Evolutionary conservation across 2,329 filamentous ascomycete species (phyloP), one percentile per base, ranked within the genome.

Genomic region (Fusarium tanahbumbuense): DNA sequence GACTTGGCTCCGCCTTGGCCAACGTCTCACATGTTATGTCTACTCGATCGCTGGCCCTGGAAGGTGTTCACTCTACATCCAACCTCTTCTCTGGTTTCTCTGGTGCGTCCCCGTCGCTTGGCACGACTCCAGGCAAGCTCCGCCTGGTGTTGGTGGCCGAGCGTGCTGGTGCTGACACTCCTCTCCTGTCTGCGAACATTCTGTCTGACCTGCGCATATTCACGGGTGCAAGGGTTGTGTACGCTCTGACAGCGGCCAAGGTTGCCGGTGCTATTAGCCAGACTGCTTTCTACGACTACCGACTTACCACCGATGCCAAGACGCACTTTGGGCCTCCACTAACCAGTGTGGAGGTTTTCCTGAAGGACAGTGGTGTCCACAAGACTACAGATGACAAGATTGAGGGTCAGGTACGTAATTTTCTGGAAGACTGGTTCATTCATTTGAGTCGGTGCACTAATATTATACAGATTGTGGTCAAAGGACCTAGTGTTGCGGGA

Each of bases 261-360:
- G 92, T 98, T n/a, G 95, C 94, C 4, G 96, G 96, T 40, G 91
- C 94, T 1, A 88, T 97, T n/a, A 85, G 91, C 2, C 95, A 98
- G 81, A 97, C 93, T 10, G 90, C 93, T 66, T 86, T 94, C 41
- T 97, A 93, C 76, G 95, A 98, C 78, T 98, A 98, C 79, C 85
- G 95, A 71, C 85, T 86, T 67, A 82, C 80, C 40, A 79, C 78
- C 42, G 77, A 79, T 45, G 72, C 68, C 54, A 69, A 74, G 53
- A 74, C 77, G 69, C 94, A 97, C 78, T 97, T 98, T 76, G 96
- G 96, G 5, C 85, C 91, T 12, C 94, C 95, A 4, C 77, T 96
- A 42, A 93, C 91, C 68, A 91, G 89, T 73, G 87, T 95, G 2
- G 95, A 98, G 82, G 79, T 98, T 41, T 87, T 92, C 75, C 78